Percentiles rank a stretch among this genome's conserved stretches.
These are phyloP conservation scores for Verticillium dahliae DNA, from an alignment of 2,329 filamentous ascomycete genomes.

Conservation along the genomic window DNA sequence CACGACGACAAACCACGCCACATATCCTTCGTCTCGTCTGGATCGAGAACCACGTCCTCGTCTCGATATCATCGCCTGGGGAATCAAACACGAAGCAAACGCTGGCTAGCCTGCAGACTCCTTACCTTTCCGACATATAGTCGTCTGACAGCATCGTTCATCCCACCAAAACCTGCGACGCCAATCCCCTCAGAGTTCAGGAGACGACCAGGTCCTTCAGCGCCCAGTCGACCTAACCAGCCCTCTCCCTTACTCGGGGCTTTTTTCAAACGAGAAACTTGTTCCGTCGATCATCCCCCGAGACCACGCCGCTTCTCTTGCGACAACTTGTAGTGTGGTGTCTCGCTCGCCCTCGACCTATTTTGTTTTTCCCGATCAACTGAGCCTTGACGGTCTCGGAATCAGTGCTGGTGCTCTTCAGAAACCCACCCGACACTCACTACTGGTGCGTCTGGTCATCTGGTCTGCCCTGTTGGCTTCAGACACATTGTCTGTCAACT, in stretches of 20 bases:
- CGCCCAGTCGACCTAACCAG: background rate
- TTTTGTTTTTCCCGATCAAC: background rate
- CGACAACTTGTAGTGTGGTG: background rate
- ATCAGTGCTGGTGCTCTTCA: background rate
- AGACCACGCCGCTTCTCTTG: slow-evolving; percentile 5
- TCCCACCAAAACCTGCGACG: slow-evolving; percentile 28
- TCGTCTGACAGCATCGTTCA: background rate
- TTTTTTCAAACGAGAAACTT: slow-evolving; percentile 13
- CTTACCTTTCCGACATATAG: background rate
- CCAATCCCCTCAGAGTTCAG: slow-evolving; percentile 22
- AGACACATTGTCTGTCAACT: background rate
- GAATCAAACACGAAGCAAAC: background rate
- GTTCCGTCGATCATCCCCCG: slow-evolving; percentile 17
- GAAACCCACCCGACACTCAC: background rate
- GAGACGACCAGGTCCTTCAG: slow-evolving; percentile 12
- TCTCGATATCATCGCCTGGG: background rate
- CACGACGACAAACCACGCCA: slow-evolving; percentile 2
- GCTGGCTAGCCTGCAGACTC: background rate
- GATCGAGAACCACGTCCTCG: background rate
- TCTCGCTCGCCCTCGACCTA: background rate
- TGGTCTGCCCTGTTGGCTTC: background rate
- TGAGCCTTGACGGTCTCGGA: background rate
- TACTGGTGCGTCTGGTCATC: background rate
- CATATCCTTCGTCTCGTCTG: background rate
- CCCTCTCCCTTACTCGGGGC: background rate